A percentile compares a stretch with the other conserved stretches of the same genome.
phyloP scores from a whole-genome alignment of 2,329 filamentous ascomycete species.

The Alternaria metachromatica region DNA sequence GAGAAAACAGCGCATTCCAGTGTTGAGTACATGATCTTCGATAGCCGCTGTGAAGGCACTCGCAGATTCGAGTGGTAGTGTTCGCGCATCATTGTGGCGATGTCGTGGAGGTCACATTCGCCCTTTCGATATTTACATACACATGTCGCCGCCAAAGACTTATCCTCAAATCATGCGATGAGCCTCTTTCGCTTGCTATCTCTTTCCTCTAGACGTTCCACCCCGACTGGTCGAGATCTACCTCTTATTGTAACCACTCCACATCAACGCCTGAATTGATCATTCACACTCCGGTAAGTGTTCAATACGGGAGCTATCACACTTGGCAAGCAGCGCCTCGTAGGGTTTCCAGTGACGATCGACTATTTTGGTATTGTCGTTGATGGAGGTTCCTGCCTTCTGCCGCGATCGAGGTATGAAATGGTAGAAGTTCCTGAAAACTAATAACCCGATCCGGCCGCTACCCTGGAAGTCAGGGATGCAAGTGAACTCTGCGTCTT shows the following conservation, averaged over 20 bases:
- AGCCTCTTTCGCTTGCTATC: not conserved
- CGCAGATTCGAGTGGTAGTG: not conserved
- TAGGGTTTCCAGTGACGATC: not conserved
- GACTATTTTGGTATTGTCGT: not conserved
- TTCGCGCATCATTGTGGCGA: fast-evolving
- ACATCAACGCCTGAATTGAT: not conserved
- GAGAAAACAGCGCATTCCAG: too few species aligned
- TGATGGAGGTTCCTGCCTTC: not conserved
- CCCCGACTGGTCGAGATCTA: not conserved
- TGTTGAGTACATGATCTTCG: not conserved
- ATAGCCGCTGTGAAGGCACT: not conserved
- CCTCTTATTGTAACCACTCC: not conserved
- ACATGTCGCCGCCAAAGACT: not conserved
- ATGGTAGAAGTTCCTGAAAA: not conserved
- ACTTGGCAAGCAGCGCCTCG: not conserved
- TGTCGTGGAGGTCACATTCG: not conserved
- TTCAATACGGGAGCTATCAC: not conserved
- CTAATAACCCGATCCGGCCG: not conserved
- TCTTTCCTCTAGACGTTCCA: not conserved
- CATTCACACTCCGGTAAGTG: not conserved
- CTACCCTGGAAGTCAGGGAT: not conserved
- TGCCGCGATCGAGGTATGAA: not conserved
- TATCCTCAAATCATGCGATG: not conserved
- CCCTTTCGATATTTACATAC: not conserved
- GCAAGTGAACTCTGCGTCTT: not conserved